Evolutionary conservation across 768 basidiomycete genomes (phyloP).

Genomic region (Basidioascus undulatus): DNA sequence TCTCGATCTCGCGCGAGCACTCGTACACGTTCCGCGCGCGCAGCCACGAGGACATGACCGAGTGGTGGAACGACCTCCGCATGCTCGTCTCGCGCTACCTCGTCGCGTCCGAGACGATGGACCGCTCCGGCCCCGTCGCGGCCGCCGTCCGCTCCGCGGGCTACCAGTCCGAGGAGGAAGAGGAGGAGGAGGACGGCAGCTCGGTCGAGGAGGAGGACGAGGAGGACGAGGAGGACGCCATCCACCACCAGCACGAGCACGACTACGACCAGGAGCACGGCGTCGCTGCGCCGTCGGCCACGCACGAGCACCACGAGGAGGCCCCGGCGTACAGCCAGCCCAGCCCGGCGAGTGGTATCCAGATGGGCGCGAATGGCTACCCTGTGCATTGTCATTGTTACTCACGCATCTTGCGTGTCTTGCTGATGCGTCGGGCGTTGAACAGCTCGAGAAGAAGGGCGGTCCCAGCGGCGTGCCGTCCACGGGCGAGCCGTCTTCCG

Average conservation of each 20-base stretch:
- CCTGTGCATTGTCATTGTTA: too few species aligned
- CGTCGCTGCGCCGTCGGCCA: neutral
- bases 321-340: slow-evolving; percentile 11
- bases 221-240: slow-evolving; percentile 4
- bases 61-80: slow-evolving; percentile 96
- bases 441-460: too few species aligned
- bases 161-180: slow-evolving; percentile 60
- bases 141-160: slow-evolving; percentile 76
- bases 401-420: too few species aligned
- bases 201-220: slow-evolving; percentile 22
- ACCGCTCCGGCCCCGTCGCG: slow-evolving; percentile 72
- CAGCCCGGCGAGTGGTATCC: slow-evolving; percentile 5
- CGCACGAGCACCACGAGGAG: neutral
- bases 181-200: slow-evolving; percentile 24
- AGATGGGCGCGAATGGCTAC: slow-evolving; percentile 10
- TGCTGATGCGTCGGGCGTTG: too few species aligned
- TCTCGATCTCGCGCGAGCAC: slow-evolving; percentile 15
- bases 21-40: slow-evolving; percentile 80
- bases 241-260: slow-evolving; percentile 1
- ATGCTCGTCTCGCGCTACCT: slow-evolving; percentile 33
- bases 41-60: slow-evolving; percentile 93
- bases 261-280: slow-evolving; percentile 2
- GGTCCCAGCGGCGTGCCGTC: too few species aligned
- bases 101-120: slow-evolving; percentile 79
- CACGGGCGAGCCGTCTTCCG: too few species aligned